Conservation (phyloP, 345 rosid genomes). For the Theobroma cacao region DNA sequence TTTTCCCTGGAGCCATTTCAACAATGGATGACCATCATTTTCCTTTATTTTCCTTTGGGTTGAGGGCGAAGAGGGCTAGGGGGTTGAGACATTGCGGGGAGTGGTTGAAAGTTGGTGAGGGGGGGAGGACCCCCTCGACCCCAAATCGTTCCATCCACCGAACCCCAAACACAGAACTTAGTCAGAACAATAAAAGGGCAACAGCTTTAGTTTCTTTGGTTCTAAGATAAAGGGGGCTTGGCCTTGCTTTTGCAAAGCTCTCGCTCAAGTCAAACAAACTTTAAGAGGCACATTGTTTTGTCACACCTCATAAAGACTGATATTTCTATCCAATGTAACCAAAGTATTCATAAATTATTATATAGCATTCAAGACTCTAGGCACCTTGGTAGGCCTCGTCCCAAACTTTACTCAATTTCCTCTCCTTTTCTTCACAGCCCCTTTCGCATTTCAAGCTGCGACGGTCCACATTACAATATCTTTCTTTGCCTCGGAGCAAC, state of each 20-base stretch:
- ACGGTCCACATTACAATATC: not conserved
- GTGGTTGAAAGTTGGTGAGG: not conserved
- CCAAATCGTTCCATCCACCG: not conserved
- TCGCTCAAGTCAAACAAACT: conserved; percentile 24
- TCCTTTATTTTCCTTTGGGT: not conserved
- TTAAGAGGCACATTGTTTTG: conserved; percentile 16
- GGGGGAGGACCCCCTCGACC: not conserved
- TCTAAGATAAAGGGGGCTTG: conserved; percentile 7
- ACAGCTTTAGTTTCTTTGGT: conserved; percentile 21
- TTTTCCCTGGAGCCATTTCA: not conserved
- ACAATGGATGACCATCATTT: too few species aligned
- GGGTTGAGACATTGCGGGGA: not conserved
- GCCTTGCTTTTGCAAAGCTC: not conserved
- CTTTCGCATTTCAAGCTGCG: not conserved
- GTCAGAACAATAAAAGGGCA: conserved; percentile 19
- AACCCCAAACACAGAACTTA: not conserved
- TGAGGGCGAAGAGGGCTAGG: not conserved
- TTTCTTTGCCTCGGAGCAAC: not conserved
- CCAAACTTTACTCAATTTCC: not conserved
- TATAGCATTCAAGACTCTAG: not conserved
- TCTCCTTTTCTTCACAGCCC: not conserved
- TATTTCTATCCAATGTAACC: not conserved
- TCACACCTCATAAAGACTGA: conserved; percentile 1
- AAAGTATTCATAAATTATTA: not conserved
- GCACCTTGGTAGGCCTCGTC: not conserved